These are phyloP conservation scores for Epichloe sylvatica DNA, from an alignment of 2,329 filamentous ascomycete species.

Conservation along the genomic window DNA sequence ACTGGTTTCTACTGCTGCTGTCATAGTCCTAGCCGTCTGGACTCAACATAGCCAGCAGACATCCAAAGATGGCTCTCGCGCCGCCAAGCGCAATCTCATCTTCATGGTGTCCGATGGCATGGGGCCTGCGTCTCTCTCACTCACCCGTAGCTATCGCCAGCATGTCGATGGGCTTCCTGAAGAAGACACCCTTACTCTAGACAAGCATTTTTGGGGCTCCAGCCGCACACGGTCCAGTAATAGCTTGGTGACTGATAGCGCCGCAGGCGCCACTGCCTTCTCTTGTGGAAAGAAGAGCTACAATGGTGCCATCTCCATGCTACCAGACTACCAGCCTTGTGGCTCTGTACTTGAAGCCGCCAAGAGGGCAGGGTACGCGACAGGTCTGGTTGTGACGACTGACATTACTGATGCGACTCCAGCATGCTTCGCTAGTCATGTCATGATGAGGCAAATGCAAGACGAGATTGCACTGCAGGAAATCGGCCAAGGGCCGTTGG, in stretches of 20 bases:
- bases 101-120: conserved; percentile 99
- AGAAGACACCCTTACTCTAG: conserved; percentile 63
- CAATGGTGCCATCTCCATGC: conserved; percentile 85
- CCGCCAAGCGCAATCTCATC: conserved; percentile 76
- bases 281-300: conserved; percentile 89
- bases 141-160: conserved; percentile 81
- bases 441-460: conserved; percentile 63
- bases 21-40: conserved; percentile 32
- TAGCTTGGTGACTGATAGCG: conserved; percentile 84
- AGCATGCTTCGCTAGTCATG: conserved; percentile 86
- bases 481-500: conserved; percentile 74
- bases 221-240: conserved; percentile 74
- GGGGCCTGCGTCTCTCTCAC: conserved; percentile 78
- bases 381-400: conserved; percentile 88
- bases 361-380: conserved; percentile 80
- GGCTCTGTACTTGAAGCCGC: conserved; percentile 89
- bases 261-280: conserved; percentile 94
- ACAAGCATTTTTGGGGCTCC: conserved; percentile 80
- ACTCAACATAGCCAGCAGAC: conserved; percentile 55
- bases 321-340: conserved; percentile 74
- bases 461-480: conserved; percentile 89
- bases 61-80: conserved; percentile 21
- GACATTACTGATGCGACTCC: conserved; percentile 92
- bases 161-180: conserved; percentile 57
- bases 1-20: conserved; percentile 2